Base-by-base conservation (phyloP, 192 early-diverging fungal genomes). In the Gorgonomyces haynaldii region DNA sequence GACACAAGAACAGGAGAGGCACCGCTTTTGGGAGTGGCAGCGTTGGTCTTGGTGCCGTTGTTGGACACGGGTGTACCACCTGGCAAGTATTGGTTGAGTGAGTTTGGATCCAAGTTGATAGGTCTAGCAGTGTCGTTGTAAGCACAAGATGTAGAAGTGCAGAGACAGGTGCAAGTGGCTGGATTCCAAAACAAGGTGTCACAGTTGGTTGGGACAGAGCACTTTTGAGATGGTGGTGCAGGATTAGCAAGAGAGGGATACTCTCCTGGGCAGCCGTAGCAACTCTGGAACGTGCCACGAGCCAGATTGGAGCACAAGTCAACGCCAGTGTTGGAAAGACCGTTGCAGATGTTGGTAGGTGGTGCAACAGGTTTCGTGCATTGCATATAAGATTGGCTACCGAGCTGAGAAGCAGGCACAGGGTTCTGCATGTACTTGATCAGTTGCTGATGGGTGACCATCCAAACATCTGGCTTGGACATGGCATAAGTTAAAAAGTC, bases 391-490 rank as follows among this genome's bases (percentile, higher is more conserved):
- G 69, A 50, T 42, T 83, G 80, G 10, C 39, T 44, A 16, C 62
- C 72, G n/a, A 85, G 51, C 41, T 85, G 60, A 35, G 58, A 58
- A n/a, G 67, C 76, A 0, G 81, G 79, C 4, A 85, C 83, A 23
- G 83, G 83, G 61, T 85, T 84, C 65, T 84, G 55, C 78, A 85
- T 84, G 70, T 81, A 85, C 51, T 77, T 54, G 17, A 85, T 57
- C 25, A 85, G 35, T 50, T 85, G 83, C 25, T 71, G 63, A 45
- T 67, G 69, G 42, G 80, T 84, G 13, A 85, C 74, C 60, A 84
- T 79, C 78, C 81, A 85, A 17, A 79, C 76, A 61, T 85, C 74
- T 10, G 69, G 65, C 31, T 76, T 58, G 19, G 57, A 40, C 21
- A 65, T 53, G 17, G 66, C 64, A 32, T 65, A 77, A 30, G 65